Base-by-base conservation (phyloP, 345 rosid species). In the Adansonia digitata region DNA sequence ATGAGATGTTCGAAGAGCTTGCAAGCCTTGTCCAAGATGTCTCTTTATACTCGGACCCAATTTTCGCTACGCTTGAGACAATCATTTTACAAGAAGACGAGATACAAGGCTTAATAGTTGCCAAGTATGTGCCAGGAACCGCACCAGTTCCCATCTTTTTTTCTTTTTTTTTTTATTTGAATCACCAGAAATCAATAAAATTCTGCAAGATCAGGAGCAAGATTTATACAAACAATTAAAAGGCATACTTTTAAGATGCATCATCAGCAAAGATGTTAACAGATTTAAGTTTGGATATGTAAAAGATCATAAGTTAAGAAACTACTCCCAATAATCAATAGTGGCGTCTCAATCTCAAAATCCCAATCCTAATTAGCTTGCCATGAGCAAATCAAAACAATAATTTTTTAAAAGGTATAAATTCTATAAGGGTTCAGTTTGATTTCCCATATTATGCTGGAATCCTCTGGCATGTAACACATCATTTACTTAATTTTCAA, bases 1-100 rank as follows among this genome's bases (percentile, higher is more conserved):
- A 77, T 59, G 86, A 81, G 74, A 84, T 68, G 77, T 74, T 75
- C 59, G 83, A 79, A 35, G 79, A 80, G 81, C 82, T 79, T 7
- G 72, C 53, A 61, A 88, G 86, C 79, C 71, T 79, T 43, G 48
- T 74, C 74, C 80, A 74, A 62, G 82, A 79, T 52, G 81, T 77
- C 39, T 69, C 85, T 63, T 76, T 77, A 34, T 35, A 5, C 40
- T 75, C 72, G 5, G 56, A 22, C 61, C 77, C 31, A 52, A 79
- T 70, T 55, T 35, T 64, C 34, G 74, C 79, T 22, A 22, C 5
- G 24, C 43, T 53, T 72, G 82, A 13, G 52, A 18, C n/a, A 29
- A 75, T 59, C 26, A 7, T 51, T 71, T 67, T 79, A 29, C 29
- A 72, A 61, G 65, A 70, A 75, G 78, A 75, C 11, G 71, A 81